phyloP scores from a whole-genome alignment of 305 asterid species.

The Solanum hybrid region DNA sequence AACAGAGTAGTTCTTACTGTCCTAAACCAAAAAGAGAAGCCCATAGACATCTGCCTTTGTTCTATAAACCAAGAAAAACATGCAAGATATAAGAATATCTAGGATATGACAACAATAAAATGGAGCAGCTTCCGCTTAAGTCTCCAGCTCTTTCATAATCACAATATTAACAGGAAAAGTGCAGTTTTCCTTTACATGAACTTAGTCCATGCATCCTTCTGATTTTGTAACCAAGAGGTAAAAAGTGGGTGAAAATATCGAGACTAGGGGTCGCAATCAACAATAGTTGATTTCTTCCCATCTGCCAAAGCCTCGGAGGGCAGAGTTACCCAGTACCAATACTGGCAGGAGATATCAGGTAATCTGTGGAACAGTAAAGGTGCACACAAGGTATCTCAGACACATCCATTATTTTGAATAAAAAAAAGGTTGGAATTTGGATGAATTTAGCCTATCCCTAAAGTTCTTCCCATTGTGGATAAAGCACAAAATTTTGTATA shows the following conservation, averaged over 20 bases:
- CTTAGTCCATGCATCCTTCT: neutral
- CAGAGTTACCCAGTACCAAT: neutral
- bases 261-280: neutral
- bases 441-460: neutral
- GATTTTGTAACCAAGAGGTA: neutral
- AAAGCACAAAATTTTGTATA: neutral
- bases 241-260: neutral
- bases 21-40: neutral
- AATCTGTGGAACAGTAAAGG: neutral
- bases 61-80: neutral
- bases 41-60: neutral
- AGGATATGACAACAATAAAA: neutral
- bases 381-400: neutral
- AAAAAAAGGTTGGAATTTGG: neutral
- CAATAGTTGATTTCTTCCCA: neutral
- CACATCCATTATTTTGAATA: neutral
- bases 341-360: neutral
- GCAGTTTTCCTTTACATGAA: neutral
- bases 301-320: neutral
- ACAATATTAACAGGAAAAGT: neutral
- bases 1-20: neutral
- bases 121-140: neutral
- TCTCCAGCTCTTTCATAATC: neutral
- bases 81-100: neutral
- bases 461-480: neutral